Conservation (phyloP, 345 rosid species). For the Acer saccharum region DNA sequence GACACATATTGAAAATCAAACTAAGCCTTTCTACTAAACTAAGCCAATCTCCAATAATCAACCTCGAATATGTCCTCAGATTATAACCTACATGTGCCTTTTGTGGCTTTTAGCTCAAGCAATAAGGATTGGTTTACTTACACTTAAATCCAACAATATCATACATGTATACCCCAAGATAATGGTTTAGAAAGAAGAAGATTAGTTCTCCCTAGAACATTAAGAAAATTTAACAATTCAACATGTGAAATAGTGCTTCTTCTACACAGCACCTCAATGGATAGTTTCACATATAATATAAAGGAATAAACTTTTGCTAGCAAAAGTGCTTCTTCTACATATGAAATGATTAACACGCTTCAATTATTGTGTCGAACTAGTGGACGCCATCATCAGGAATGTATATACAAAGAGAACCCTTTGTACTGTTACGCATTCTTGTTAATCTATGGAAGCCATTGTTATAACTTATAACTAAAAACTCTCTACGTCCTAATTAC, state of each 20-base stretch:
- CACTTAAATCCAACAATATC: background rate
- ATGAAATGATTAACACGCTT: background rate
- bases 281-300: background rate
- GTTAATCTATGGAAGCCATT: background rate
- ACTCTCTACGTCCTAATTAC: background rate
- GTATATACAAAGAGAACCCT: background rate
- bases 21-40: background rate
- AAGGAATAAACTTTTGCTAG: background rate
- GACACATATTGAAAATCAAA: background rate
- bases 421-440: background rate
- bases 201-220: background rate
- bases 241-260: too few species aligned
- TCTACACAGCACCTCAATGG: background rate
- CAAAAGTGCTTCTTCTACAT: background rate
- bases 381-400: background rate
- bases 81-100: background rate
- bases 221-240: background rate
- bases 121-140: background rate
- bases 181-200: background rate
- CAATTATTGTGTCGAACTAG: background rate
- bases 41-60: background rate
- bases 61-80: background rate
- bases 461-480: background rate
- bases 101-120: background rate
- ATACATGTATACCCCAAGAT: background rate